Base-by-base conservation (phyloP, 805 yeast genomes). In the Candida orba region DNA sequence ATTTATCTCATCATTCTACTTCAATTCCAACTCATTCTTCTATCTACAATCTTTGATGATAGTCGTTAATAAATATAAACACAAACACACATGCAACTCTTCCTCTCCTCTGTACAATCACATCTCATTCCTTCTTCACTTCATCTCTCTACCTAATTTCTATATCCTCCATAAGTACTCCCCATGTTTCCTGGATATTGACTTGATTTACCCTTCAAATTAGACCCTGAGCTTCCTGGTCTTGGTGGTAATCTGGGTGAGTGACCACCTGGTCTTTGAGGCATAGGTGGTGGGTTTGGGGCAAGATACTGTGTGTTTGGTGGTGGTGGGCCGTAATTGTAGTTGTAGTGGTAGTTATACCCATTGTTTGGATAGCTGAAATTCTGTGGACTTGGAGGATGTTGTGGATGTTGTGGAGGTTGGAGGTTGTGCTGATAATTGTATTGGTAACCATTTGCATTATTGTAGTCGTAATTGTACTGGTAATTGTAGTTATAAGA, bases 81-180 rank as follows among this genome's bases (percentile, higher is more conserved):
- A 6, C 9, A 25, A 25, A 25, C 13, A 27, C 12, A 30, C 17
- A 30, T 9, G 4, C 30, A 27, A 27, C 22, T 4, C 22, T 20
- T 20, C 22, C 5, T 20, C 22, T n/a, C n/a, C n/a, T n/a, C 27
- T 25, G 10, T 25, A 25, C 10, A 24, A 24, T 24, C 12, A 25
- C 27, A 25, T 25, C 3, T 2, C 8, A 25, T 12, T 25, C 27
- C 27, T 4, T 4, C 42, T 55, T 55, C 1, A 49, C 40, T 65
- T 60, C 17, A n/a, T 13, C 14, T 32, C n/a, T 31, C 10, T 31
- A n/a, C 2, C 17, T n/a, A 33, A 18, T 10, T 8, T 9, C 35
- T 17, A 7, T 18, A 33, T 3, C 22, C 22, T 12, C 43, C 43
- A 29, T 43, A 43, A 3, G 46, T 43, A 4, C 43, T 30, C 13